A percentile compares a stretch with the other conserved stretches of the same genome.
phyloP scores from a whole-genome alignment of 2,329 filamentous ascomycete genomes.

The Dichotomopilus funicola region DNA sequence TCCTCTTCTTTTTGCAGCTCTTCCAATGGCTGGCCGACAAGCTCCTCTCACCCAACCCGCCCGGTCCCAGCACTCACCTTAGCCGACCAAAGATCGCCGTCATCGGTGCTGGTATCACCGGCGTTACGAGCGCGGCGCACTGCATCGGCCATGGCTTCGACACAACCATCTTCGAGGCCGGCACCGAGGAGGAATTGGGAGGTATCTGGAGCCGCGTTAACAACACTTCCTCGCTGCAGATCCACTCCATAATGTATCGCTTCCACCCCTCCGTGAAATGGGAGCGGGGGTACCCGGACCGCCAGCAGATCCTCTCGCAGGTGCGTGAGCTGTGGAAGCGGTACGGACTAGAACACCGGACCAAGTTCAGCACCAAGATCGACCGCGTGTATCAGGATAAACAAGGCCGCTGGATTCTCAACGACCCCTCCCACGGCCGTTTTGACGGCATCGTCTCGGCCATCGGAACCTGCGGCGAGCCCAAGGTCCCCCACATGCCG shows the following conservation, averaged over 20 bases:
- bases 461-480: slow-evolving; percentile 73
- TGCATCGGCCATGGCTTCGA: slow-evolving; percentile 83
- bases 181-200: slow-evolving; percentile 58
- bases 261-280: slow-evolving; percentile 77
- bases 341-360: slow-evolving; percentile 65
- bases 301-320: slow-evolving; percentile 67
- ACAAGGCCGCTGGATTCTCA: slow-evolving; percentile 69
- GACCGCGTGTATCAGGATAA: slow-evolving; percentile 63
- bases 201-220: slow-evolving; percentile 83
- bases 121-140: slow-evolving; percentile 73
- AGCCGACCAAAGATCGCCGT: slow-evolving; percentile 60
- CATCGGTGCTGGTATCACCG: slow-evolving; percentile 65
- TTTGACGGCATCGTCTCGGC: slow-evolving; percentile 77
- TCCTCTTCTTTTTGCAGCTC: slow-evolving; percentile 58
- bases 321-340: slow-evolving; percentile 66
- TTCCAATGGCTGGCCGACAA: slow-evolving; percentile 58
- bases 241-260: slow-evolving; percentile 81
- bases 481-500: slow-evolving; percentile 61
- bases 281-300: slow-evolving; percentile 68
- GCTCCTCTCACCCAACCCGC: slow-evolving; percentile 64
- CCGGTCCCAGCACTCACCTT: slow-evolving; percentile 50
- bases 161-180: slow-evolving; percentile 70
- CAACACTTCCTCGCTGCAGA: slow-evolving; percentile 74
- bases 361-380: slow-evolving; percentile 64
- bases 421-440: slow-evolving; percentile 59